Conservation (phyloP, 495 filamentous ascomycete species). For the Haplographium delicatum region DNA sequence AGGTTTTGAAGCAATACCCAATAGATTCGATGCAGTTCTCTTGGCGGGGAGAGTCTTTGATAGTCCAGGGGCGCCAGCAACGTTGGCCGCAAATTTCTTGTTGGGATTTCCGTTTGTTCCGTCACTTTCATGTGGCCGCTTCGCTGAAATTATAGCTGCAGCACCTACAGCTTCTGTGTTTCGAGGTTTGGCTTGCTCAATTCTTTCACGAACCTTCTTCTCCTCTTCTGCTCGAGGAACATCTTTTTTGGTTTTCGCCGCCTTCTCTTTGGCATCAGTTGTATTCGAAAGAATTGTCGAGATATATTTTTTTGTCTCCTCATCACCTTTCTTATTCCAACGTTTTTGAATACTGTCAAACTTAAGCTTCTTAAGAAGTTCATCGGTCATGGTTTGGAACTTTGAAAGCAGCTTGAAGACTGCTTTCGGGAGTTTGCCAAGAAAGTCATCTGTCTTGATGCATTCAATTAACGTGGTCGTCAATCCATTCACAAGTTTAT, state of each 20-base stretch:
- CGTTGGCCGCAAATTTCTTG: constrained; percentile 24
- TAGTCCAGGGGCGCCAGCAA: constrained; percentile 6
- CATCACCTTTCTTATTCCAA: constrained; percentile 62
- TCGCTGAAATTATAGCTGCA: constrained; percentile 5
- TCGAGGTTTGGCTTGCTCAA: constrained; percentile 23
- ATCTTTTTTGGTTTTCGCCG: constrained; percentile 33
- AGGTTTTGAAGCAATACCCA: constrained; percentile 24
- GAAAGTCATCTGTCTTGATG: constrained; percentile 59
- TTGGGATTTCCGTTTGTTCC: constrained; percentile 13
- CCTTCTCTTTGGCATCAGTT: constrained; percentile 42
- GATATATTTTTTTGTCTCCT: constrained; percentile 46
- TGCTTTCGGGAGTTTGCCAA: constrained; percentile 55
- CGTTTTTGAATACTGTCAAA: constrained; percentile 57
- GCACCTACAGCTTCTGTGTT: constrained; percentile 30
- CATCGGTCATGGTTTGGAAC: constrained; percentile 59
- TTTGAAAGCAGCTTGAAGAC: constrained; percentile 61
- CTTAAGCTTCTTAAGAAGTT: constrained; percentile 60
- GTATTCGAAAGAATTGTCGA: constrained; percentile 38
- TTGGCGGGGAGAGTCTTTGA: constrained; percentile 18
- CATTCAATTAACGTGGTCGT: constrained; percentile 61
- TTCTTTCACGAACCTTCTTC: constrained; percentile 17
- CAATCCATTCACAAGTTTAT: constrained; percentile 43
- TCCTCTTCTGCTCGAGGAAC: constrained; percentile 6
- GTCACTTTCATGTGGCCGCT: constrained; percentile 26
- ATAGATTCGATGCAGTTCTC: constrained; percentile 27